Evolutionary conservation across 331 rosid species (phyloP), one percentile per base, ranked within the genome.

Genomic region (Quercus lobata): DNA sequence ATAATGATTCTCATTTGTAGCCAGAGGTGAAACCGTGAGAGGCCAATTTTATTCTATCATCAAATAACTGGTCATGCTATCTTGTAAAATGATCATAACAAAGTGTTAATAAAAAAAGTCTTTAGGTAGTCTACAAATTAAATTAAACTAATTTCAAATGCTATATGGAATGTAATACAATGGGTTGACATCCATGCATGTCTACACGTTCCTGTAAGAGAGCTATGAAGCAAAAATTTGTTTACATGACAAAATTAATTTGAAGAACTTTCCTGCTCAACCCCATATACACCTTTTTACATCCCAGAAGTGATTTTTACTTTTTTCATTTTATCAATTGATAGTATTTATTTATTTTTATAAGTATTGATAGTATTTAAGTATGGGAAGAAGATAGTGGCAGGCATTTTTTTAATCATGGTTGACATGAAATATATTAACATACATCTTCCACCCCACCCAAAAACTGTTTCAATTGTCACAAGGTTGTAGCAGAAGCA

Each of bases 401-500:
- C 5, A 44, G 14, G 57, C 19, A 22, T 37, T 6, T 21, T 69
- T 37, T n/a, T 70, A 27, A 66, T 60, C 66, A 21, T 0, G 24
- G 52, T 68, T 34, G 72, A 68, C 53, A 34, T 32, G 18, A 34
- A 18, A 68, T 34, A 17, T 68, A 35, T n/a, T n/a, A 68, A 32
- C 6, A 12, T 63, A 44, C 72, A 19, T 70, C 69, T 74, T 80
- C 79, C 65, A 55, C 53, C 78, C 65, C 74, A 75, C 73, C 69
- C 80, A 16, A 37, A 34, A 22, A 15, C 25, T 32, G 35, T 75
- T 79, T 52, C 27, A 1, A 70, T 69, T 65, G 81, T 84, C 77
- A 84, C 57, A 49, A 70, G 71, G 74, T 69, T 63, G 92, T 86
- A 12, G 86, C 69, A 35, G 97, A 82, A 41, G 57, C 62, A 56